Percentiles rank a stretch among this genome's conserved stretches.
Conservation (phyloP, 352 stramenopile genomes). For the Phytophthora constricta region DNA sequence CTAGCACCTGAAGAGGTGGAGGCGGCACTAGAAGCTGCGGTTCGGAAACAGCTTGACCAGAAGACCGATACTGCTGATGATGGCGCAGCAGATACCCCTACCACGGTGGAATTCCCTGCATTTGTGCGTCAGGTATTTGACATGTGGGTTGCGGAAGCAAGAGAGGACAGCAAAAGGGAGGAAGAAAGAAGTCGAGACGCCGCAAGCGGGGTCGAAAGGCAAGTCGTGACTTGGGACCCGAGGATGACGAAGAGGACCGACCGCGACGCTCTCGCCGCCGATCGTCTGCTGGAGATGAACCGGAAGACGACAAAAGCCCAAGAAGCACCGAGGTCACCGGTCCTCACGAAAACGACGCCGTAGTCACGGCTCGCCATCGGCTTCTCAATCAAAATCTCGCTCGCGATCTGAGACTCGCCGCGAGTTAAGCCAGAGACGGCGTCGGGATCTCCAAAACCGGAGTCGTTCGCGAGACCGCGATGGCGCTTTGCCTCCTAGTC, state of each 20-base stretch:
- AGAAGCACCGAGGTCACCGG: conserved; percentile 32
- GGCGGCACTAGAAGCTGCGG: conserved; percentile 27
- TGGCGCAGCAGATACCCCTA: too few species aligned
- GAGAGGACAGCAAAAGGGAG: conserved; percentile 39
- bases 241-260: conserved; percentile 27
- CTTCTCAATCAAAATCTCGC: conserved; percentile 48
- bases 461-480: conserved; percentile 30
- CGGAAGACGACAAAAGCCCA: conserved; percentile 37
- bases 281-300: conserved; percentile 30
- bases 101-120: conserved; percentile 35
- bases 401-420: conserved; percentile 42
- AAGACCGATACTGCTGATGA: conserved; percentile 16
- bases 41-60: conserved; percentile 31
- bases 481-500: conserved; percentile 26
- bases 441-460: conserved; percentile 26
- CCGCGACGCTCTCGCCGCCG: conserved; percentile 41
- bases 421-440: conserved; percentile 24
- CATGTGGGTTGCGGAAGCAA: conserved; percentile 45
- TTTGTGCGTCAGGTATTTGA: conserved; percentile 53
- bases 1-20: conserved; percentile 22
- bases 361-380: conserved; percentile 32
- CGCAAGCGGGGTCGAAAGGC: conserved; percentile 32
- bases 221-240: conserved; percentile 20
- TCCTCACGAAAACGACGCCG: conserved; percentile 33
- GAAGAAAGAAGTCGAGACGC: conserved; percentile 33